A percentile compares a stretch with the other conserved stretches of the same genome.
Conservation (phyloP, 2,329 filamentous ascomycete species). For the Penicillium hordei region DNA sequence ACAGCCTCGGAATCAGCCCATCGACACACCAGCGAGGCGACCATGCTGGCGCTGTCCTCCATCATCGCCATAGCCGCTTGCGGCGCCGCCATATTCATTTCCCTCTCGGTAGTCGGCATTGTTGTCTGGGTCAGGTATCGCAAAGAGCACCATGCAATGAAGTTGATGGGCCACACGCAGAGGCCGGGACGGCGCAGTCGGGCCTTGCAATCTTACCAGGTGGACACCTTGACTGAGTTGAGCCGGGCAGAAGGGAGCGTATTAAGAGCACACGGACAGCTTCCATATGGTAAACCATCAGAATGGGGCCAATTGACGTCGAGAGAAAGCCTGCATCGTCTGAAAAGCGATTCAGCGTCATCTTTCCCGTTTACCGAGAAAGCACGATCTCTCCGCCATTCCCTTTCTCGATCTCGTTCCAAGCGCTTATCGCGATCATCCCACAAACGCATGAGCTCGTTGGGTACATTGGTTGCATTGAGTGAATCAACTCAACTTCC, state of each 20-base stretch:
- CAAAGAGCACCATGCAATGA: constrained; percentile 34
- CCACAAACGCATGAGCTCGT: constrained; percentile 31
- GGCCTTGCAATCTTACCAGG: constrained; percentile 24
- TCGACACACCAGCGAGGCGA: constrained; percentile 16
- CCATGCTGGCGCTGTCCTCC: constrained; percentile 35
- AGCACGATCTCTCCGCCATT: constrained; percentile 33
- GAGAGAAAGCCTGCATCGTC: constrained; percentile 30
- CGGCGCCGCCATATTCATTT: constrained; percentile 36
- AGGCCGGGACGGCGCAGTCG: constrained; percentile 23
- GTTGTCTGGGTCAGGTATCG: constrained; percentile 39
- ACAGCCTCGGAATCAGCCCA: not conserved
- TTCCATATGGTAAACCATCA: constrained; percentile 35
- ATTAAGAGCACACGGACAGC: constrained; percentile 34
- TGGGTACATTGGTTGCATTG: constrained; percentile 36
- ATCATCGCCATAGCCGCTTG: constrained; percentile 39
- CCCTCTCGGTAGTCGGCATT: constrained; percentile 33
- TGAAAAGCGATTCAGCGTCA: constrained; percentile 23
- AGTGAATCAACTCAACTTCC: constrained; percentile 29
- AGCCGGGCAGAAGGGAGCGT: constrained; percentile 34
- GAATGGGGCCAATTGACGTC: constrained; percentile 40
- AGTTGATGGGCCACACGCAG: constrained; percentile 25
- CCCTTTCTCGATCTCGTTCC: constrained; percentile 38
- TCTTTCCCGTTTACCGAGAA: constrained; percentile 28
- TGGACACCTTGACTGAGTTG: constrained; percentile 34
- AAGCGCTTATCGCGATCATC: constrained; percentile 32